Evolutionary conservation across 768 basidiomycete genomes (phyloP), one percentile per base, ranked within the genome.

Genomic region (Mycena albidolilacea): DNA sequence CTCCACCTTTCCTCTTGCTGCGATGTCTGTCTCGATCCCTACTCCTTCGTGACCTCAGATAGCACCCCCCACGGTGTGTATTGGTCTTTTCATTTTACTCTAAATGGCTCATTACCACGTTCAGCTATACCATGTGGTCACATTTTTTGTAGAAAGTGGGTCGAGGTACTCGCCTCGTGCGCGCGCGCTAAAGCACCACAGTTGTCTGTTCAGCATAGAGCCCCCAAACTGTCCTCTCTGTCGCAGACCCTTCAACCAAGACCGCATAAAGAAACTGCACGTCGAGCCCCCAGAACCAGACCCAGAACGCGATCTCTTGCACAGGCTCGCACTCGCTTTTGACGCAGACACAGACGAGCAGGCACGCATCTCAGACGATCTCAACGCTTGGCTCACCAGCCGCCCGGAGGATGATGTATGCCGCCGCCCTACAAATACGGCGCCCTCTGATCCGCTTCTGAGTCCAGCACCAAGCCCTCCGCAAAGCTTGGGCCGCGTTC

Each of bases 1-100:
- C 84, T 93, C 35, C 92, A 94, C 81, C 87, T 92, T 6, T 86
- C 90, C 44, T 93, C 92, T 77, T 87, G 86, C 72, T 95, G 93
- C 84, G 93, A 95, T 80, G 90, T 95, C 76, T 95, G 93, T 80
- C 84, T 93, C 71, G 91, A 92, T 67, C 82, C 84, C 37, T 93
- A 93, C 79, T 81, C 86, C 54, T 90, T 88, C 82, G 83, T 87
- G 50, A 84, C 84, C 35, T 80, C 85, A 48, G 81, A 83, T 52
- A 86, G 87, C 77, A 84, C 88, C 59, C 93, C 93, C 7, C 89
- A 92, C 80, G 30, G 30, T 30, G 3, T 30, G 3, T 30, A 30
- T 30, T 30, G 1, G 30, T 3, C 30, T 2, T 30, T 3, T 3
- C 30, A 30, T 30, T 30, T 30, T 3, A 3, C 30, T 30, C 30